Conservation (phyloP, 179 eudicot genomes). For the Beta lomatogona region DNA sequence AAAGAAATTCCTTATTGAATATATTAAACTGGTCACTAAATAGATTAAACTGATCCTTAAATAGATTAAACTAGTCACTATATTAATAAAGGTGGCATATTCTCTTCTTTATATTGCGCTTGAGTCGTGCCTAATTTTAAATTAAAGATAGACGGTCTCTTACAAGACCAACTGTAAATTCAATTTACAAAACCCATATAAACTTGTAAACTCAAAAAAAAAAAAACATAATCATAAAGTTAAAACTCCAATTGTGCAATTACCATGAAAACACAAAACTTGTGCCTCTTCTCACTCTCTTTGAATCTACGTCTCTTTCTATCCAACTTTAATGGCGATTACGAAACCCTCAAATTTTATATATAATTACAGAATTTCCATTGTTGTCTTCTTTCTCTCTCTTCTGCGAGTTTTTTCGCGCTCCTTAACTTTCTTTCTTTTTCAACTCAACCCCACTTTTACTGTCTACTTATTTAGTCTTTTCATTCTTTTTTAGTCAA, state of each 20-base stretch:
- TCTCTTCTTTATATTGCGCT: no score
- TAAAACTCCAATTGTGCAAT: not conserved
- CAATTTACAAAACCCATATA: no score
- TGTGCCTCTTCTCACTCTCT: constrained; percentile 18
- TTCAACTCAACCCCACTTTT: not conserved
- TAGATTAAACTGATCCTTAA: no score
- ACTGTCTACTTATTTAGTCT: not conserved
- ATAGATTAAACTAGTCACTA: no score
- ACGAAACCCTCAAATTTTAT: constrained; percentile 34
- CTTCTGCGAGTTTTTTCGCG: not conserved
- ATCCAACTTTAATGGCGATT: constrained; percentile 41
- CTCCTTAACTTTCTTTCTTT: constrained; percentile 17
- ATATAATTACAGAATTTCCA: constrained; percentile 18
- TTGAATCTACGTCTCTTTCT: constrained; percentile 20
- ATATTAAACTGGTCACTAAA: no score
- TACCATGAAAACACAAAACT: constrained; percentile 19
- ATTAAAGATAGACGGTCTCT: no score
- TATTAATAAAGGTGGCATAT: no score
- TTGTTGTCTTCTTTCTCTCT: constrained; percentile 1
- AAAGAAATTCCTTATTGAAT: no score
- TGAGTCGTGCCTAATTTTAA: no score
- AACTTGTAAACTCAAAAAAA: not conserved
- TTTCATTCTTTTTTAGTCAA: not conserved
- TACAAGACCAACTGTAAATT: no score
- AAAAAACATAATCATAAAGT: not conserved